A percentile compares a stretch with the other conserved stretches of the same genome.
These are phyloP conservation scores for Exserohilum turcica DNA, from an alignment of 2,329 filamentous ascomycete genomes.

Conservation along the genomic window DNA sequence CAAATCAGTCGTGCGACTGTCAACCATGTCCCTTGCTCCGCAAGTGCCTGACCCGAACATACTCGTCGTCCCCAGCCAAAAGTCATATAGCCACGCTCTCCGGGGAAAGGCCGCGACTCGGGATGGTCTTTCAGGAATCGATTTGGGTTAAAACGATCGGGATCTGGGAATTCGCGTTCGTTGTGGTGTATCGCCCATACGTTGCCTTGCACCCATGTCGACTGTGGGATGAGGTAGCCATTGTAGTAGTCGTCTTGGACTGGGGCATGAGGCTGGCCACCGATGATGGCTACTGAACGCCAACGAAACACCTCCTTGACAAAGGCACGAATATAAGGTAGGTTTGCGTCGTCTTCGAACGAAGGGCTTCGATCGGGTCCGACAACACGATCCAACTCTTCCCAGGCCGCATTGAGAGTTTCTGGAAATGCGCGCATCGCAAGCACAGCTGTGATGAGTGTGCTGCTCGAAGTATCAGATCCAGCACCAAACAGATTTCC, in stretches of 20 bases:
- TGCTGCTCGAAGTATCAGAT: slow-evolving; percentile 43
- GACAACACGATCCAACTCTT: slow-evolving; percentile 42
- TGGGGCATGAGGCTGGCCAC: slow-evolving; percentile 45
- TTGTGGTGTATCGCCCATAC: slow-evolving; percentile 52
- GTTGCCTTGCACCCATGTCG: slow-evolving; percentile 48
- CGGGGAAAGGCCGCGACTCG: slow-evolving; percentile 40
- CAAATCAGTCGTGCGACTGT: slow-evolving; percentile 63
- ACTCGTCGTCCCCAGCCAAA: slow-evolving; percentile 63
- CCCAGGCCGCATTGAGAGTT: slow-evolving; percentile 36
- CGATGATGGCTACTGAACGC: slow-evolving; percentile 43
- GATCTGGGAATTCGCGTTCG: slow-evolving; percentile 44
- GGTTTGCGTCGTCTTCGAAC: slow-evolving; percentile 38
- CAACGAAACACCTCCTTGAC: slow-evolving; percentile 46
- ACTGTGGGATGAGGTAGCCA: slow-evolving; percentile 48
- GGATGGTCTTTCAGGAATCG: slow-evolving; percentile 35
- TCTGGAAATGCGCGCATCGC: slow-evolving; percentile 45
- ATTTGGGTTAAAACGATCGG: slow-evolving; percentile 46
- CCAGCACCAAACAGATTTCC: slow-evolving; percentile 44
- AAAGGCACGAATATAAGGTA: slow-evolving; percentile 49
- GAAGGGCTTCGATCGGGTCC: slow-evolving; percentile 41
- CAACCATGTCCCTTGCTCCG: slow-evolving; percentile 65
- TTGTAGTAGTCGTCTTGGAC: slow-evolving; percentile 45
- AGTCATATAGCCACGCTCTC: slow-evolving; percentile 58
- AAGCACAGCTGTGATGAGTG: slow-evolving; percentile 42
- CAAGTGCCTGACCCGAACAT: slow-evolving; percentile 64